A percentile compares a stretch with the other conserved stretches of the same genome.
These are phyloP conservation scores for Geotrichum australiense DNA, from an alignment of 1,139 yeast species.

Conservation along the genomic window DNA sequence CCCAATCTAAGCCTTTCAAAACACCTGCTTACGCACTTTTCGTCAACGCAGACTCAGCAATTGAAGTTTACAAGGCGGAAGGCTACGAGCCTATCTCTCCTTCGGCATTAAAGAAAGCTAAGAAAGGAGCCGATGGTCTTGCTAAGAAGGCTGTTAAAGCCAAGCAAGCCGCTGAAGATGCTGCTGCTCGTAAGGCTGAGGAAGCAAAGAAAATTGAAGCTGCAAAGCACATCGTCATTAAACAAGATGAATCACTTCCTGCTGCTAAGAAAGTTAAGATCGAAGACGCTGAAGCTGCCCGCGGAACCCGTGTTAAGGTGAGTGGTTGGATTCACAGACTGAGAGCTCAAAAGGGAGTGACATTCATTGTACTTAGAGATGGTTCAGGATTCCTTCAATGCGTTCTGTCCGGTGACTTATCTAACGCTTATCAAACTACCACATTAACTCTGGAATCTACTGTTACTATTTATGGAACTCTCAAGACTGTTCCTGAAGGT, in stretches of 20 bases:
- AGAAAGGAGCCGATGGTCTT: slow-evolving; percentile 89
- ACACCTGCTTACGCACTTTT: slow-evolving; percentile 79
- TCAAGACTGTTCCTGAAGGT: slow-evolving; percentile 86
- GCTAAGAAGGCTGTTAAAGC: slow-evolving; percentile 86
- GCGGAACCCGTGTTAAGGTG: slow-evolving; percentile 60
- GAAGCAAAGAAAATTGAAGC: slow-evolving; percentile 70
- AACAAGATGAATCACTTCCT: slow-evolving; percentile 68
- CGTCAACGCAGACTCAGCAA: slow-evolving; percentile 47
- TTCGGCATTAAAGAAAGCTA: slow-evolving; percentile 93
- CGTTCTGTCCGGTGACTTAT: slow-evolving; percentile 84
- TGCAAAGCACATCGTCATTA: slow-evolving; percentile 59
- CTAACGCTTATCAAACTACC: slow-evolving; percentile 78
- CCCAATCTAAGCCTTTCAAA: slow-evolving; percentile 63
- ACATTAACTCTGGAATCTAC: slow-evolving; percentile 87
- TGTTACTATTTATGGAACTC: slow-evolving; percentile 67
- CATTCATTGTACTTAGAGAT: slow-evolving; percentile 86
- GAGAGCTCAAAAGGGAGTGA: slow-evolving; percentile 86
- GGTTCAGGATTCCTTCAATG: slow-evolving; percentile 90
- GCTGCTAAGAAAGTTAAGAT: slow-evolving; percentile 63
- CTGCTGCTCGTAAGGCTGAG: slow-evolving; percentile 53
- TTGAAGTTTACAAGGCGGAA: slow-evolving; percentile 57
- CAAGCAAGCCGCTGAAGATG: slow-evolving; percentile 54
- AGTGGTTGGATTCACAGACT: slow-evolving; percentile 97
- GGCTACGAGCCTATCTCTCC: slow-evolving; percentile 80
- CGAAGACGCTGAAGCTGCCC: slow-evolving; percentile 43